Conservation (phyloP, 352 stramenopile genomes). For the Phytophthora sansomeana region DNA sequence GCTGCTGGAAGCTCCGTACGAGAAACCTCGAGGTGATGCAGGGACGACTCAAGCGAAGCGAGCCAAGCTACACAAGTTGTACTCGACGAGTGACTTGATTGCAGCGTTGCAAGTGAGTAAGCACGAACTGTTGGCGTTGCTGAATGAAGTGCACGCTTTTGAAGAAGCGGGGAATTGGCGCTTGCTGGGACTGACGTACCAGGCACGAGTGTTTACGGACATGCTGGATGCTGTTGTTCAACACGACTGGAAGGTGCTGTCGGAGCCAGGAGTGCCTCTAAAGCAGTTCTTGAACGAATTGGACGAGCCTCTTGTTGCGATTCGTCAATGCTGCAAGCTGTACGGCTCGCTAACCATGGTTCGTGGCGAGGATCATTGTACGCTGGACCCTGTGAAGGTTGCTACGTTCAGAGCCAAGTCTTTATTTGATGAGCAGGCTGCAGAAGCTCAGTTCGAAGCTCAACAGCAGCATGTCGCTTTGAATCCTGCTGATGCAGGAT, state of each 20-base stretch:
- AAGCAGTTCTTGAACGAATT: slow-evolving; percentile 46
- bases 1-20: slow-evolving; percentile 71
- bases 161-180: slow-evolving; percentile 77
- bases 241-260: slow-evolving; percentile 70
- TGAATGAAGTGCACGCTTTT: slow-evolving; percentile 72
- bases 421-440: slow-evolving; percentile 72
- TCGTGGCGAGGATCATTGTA: slow-evolving; percentile 45
- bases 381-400: slow-evolving; percentile 66
- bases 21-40: slow-evolving; percentile 33
- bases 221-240: slow-evolving; percentile 81
- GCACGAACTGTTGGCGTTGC: slow-evolving; percentile 65
- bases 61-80: slow-evolving; percentile 61
- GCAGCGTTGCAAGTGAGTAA: slow-evolving; percentile 66
- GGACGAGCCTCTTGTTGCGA: slow-evolving; percentile 56
- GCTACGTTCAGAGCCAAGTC: slow-evolving; percentile 76
- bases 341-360: slow-evolving; percentile 51
- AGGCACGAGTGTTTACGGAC: slow-evolving; percentile 68
- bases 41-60: slow-evolving; percentile 40
- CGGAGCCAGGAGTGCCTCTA: slow-evolving; percentile 49
- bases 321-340: slow-evolving; percentile 77
- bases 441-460: slow-evolving; percentile 48
- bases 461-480: slow-evolving; percentile 39
- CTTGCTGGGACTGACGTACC: slow-evolving; percentile 63
- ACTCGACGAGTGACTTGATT: slow-evolving; percentile 74
- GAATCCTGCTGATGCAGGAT: slow-evolving; percentile 47